A percentile compares a stretch with the other conserved stretches of the same genome.
These are phyloP conservation scores for Cytospora chrysosperma DNA, from an alignment of 2,329 filamentous ascomycete genomes.

Conservation along the genomic window DNA sequence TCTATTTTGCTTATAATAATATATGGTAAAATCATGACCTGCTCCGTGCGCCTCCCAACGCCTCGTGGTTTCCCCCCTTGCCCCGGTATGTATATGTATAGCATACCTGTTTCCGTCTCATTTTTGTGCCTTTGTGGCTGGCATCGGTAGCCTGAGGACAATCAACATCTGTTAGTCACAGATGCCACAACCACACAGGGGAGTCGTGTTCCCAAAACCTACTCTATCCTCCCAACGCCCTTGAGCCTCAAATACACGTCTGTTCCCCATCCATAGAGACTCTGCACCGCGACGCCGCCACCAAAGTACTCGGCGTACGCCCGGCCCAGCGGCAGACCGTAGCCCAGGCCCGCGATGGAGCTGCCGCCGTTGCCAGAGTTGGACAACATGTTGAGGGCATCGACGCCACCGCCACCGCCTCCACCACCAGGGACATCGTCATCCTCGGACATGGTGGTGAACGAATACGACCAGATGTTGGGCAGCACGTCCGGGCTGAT, in stretches of 20 bases:
- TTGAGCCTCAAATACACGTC: constrained; percentile 67
- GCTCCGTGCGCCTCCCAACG: not conserved
- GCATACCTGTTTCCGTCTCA: no score
- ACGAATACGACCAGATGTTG: constrained; percentile 95
- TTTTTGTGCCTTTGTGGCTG: no score
- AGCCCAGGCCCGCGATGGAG: constrained; percentile 89
- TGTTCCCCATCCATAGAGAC: constrained; percentile 86
- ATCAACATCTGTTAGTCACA: not conserved
- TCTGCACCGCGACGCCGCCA: constrained; percentile 92
- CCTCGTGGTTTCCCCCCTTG: no score
- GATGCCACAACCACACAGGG: no score
- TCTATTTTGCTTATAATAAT: constrained; percentile 17
- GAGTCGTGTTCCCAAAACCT: constrained; percentile 12
- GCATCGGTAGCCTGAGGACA: not conserved
- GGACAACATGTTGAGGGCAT: constrained; percentile 74
- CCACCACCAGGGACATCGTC: constrained; percentile 46
- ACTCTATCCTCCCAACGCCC: constrained; percentile 57
- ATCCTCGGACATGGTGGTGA: constrained; percentile 86
- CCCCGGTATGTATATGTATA: no score
- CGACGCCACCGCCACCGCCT: constrained; percentile 49
- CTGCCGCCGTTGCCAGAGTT: constrained; percentile 68
- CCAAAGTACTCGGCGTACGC: constrained; percentile 99
- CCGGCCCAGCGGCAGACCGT: constrained; percentile 84
- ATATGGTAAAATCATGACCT: not conserved
- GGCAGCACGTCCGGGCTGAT: constrained; percentile 81